A percentile compares a stretch with the other conserved stretches of the same genome.
Conservation (phyloP, 2,329 filamentous ascomycete species). For the Ophiocordyceps unilateralis region DNA sequence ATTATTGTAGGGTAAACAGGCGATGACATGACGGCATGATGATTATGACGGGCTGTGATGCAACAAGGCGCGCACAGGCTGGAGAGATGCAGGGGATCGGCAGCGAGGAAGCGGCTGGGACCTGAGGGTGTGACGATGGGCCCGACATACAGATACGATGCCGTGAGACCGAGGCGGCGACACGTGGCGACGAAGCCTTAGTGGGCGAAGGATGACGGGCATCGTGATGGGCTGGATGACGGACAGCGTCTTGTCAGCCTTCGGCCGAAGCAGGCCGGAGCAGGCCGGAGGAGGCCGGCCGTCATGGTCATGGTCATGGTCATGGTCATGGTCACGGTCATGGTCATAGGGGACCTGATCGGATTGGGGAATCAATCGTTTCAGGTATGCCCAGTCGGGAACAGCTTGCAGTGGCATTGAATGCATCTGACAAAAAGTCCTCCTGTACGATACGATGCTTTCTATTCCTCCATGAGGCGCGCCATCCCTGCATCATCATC, state of each 20-base stretch:
- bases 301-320: no score
- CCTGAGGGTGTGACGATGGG: not conserved
- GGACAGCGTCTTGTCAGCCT: no score
- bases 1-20: slow-evolving; percentile 22
- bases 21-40: not conserved
- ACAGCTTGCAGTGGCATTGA: no score
- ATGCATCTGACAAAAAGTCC: not conserved
- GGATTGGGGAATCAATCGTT: no score
- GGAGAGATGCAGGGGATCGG: not conserved
- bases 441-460: not conserved
- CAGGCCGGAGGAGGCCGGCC: no score
- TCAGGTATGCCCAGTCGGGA: no score
- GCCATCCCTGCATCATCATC: not conserved
- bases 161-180: not conserved
- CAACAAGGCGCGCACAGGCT: no score
- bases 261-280: no score
- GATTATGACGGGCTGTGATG: not conserved
- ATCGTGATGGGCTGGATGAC: no score
- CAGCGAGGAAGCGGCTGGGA: not conserved
- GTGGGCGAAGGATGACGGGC: no score
- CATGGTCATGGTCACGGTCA: no score
- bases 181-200: not conserved
- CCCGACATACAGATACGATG: not conserved
- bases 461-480: not conserved
- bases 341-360: no score